Base-by-base conservation (phyloP, 257 asterid species). In the Petrea volubilis region DNA sequence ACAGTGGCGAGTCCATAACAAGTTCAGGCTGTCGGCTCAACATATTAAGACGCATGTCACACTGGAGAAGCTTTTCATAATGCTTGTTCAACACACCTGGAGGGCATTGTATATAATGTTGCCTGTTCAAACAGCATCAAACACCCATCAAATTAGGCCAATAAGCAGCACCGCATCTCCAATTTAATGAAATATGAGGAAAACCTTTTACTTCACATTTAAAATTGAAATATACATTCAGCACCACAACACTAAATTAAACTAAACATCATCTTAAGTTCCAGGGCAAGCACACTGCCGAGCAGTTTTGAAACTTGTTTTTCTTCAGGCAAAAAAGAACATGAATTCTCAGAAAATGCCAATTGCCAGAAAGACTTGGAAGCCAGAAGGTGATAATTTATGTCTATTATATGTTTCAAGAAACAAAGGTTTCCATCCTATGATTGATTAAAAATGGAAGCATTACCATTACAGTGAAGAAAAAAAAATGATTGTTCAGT, bases 31-130 rank as follows among this genome's bases (percentile, higher is more conserved):
- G 91, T 74, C 17, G 88, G 81, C 95, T 93, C 82, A 93, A 76
- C 51, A 77, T 60, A 60, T 75, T 53, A 28, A 90, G 96, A 34
- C 92, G 89, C 18, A 23, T 23, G 71, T 93, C 97, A 74, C 90
- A 83, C 76, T 84, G 95, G 71, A 90, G 74, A 80, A 93, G 86
- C 82, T 88, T 90, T 68, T 93, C 98, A 68, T 77, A 93, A 74
- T 90, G 92, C 86, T 84, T 90, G 80, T 81, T 86, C 68, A 93
- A 67, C 74, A 77, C 76, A 25, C 97, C 93, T 62, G 86, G 85
- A 46, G 90, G 88, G 76, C 90, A 93, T 71, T 83, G 84, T 56
- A 88, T 79, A 64, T 75, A 79, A 77, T 93, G 98, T 75, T 68
- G 72, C 92, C 98, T 93, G 52, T 41, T 70, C 77, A 80, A 73